These are phyloP conservation scores for Anthracocystis panici-leucophaei DNA, from an alignment of 1,284 basidiomycete genomes.

Conservation along the genomic window DNA sequence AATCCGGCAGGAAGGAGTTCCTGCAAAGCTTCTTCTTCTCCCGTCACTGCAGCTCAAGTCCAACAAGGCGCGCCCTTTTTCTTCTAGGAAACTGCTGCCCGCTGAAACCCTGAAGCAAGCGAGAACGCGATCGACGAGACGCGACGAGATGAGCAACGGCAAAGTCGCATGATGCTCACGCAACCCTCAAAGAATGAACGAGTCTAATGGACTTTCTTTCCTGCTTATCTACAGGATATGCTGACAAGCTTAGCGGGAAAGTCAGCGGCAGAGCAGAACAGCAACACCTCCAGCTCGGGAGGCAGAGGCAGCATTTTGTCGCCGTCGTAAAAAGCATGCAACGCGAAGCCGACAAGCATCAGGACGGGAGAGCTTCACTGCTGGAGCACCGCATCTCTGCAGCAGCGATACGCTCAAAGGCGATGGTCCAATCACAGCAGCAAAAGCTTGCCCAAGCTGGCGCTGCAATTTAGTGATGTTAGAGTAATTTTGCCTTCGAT, in stretches of 20 bases:
- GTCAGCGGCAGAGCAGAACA: no score
- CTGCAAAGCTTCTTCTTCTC: background rate
- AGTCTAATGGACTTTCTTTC: no score
- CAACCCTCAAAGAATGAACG: no score
- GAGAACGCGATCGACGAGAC: background rate
- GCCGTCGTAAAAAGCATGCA: background rate
- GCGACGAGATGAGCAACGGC: background rate
- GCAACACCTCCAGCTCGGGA: no score
- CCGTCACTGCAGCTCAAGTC: conserved; percentile 11
- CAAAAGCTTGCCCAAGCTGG: background rate
- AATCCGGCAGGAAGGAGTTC: background rate
- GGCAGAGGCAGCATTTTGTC: background rate
- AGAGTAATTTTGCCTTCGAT: background rate
- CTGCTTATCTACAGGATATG: no score
- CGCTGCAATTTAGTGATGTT: background rate
- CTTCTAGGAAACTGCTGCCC: background rate
- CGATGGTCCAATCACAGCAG: background rate
- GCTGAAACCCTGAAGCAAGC: no score
- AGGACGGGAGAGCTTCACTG: background rate
- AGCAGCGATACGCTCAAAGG: background rate
- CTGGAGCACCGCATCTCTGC: background rate
- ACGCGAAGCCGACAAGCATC: background rate
- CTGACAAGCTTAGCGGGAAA: no score
- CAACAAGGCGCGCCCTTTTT: conserved; percentile 4
- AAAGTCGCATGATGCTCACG: no score